These are phyloP conservation scores for Podospora fimiseda DNA, from an alignment of 495 filamentous ascomycete genomes.

Conservation along the genomic window DNA sequence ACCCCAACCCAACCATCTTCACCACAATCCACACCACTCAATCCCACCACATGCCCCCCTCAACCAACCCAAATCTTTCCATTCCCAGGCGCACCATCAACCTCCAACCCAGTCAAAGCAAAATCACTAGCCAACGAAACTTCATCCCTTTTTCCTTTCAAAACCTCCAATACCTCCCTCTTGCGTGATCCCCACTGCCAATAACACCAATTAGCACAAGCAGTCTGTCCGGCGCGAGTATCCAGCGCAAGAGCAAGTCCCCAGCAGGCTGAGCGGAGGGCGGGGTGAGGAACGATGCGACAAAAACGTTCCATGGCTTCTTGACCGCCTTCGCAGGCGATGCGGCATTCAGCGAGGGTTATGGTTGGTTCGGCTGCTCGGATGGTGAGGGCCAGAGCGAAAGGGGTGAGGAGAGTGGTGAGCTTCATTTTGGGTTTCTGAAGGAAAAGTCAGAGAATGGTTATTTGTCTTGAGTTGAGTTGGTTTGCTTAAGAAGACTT, in stretches of 20 bases:
- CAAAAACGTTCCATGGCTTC: background rate
- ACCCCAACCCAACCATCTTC: no score
- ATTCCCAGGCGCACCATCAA: no score
- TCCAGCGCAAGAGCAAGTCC: background rate
- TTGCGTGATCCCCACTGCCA: conserved; percentile 1
- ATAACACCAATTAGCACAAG: background rate
- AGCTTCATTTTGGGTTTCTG: conserved; percentile 1
- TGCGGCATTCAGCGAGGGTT: background rate
- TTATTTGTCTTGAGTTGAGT: no score
- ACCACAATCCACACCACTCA: no score
- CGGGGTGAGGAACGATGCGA: background rate
- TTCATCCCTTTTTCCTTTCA: background rate
- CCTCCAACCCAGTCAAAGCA: background rate
- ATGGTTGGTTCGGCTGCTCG: background rate
- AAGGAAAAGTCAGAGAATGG: no score
- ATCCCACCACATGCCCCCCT: no score
- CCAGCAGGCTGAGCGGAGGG: background rate
- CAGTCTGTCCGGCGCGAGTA: background rate
- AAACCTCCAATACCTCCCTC: background rate
- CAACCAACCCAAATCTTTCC: no score
- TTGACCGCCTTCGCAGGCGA: background rate
- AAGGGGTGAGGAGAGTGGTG: background rate
- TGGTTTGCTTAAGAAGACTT: no score
- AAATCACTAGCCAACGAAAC: background rate
- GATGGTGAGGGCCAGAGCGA: background rate